Percentiles rank a stretch among this genome's conserved stretches.
These are phyloP conservation scores for Hylodesmum podocarpum DNA, from an alignment of 306 rosid species.

Conservation along the genomic window DNA sequence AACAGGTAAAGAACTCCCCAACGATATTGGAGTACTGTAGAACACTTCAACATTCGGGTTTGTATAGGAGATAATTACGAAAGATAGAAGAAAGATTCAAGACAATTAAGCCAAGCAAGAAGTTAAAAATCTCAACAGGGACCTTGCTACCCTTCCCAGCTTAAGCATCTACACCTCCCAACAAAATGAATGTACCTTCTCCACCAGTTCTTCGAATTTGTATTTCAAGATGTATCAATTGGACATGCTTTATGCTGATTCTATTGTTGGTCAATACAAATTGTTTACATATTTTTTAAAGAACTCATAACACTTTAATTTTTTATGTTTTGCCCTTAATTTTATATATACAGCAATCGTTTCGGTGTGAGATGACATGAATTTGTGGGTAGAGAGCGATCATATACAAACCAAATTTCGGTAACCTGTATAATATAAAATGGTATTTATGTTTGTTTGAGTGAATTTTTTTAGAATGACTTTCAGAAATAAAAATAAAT, in stretches of 20 bases:
- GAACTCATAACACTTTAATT: background rate
- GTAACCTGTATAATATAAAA: background rate
- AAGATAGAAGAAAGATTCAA: slow-evolving; percentile 10
- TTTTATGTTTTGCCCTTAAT: background rate
- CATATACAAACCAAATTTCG: background rate
- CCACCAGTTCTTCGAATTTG: background rate
- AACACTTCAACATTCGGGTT: slow-evolving; percentile 67
- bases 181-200: no score
- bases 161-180: no score
- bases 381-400: background rate
- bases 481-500: no score
- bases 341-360: background rate
- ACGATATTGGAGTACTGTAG: slow-evolving; percentile 64
- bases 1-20: slow-evolving; percentile 69
- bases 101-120: no score
- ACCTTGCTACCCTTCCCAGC: no score
- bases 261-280: background rate
- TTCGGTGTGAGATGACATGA: background rate
- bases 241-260: background rate
- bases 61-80: slow-evolving; percentile 61
- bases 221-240: background rate
- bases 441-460: no score
- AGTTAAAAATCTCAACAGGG: no score
- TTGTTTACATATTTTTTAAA: background rate
- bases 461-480: no score